Base-by-base conservation (phyloP, 176 grass and related monocot genomes). In the Zoysia pacifica region DNA sequence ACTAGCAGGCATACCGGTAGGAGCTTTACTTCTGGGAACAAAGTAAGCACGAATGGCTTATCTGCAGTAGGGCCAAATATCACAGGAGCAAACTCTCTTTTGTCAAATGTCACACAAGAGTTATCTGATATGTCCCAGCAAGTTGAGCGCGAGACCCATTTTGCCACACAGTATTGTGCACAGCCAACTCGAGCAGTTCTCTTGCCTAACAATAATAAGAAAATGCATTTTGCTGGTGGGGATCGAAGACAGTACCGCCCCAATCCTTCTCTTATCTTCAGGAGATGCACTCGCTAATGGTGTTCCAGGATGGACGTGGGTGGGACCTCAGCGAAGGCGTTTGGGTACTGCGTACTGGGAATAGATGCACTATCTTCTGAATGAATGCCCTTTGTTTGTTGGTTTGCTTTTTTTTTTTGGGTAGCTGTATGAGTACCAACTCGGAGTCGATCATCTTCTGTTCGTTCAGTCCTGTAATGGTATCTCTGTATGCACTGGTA, bases 81-180 rank as follows among this genome's bases (percentile, higher is more conserved):
- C 41, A 46, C 20, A 48, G 84, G 81, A 69, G 68, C 19, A 18
- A 74, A 77, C 62, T 79, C 80, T 44, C 52, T 64, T 19, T 65
- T 78, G 52, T 62, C n/a, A 28, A 68, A 85, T 46, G 36, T 59
- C 75, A 78, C 55, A 60, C 82, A 86, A 7, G 74, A 80, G 67
- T 48, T 70, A 71, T 88, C 76, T 38, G 62, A 86, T 76, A 76
- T 77, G 20, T 68, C 75, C 44, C 79, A 80, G 37, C 70, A 84
- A 16, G 8, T 84, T 3, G 69, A 77, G 38, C 54, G 71, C 41
- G 58, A 78, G 75, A 82, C 6, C 19, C 48, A 55, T 67, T 68
- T 62, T 47, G 14, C 7, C 67, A 72, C 20, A 48, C 9, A 71
- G 45, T 51, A 19, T 67, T 35, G 6, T 62, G 6, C 7, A 52